Conservation (phyloP, 2,329 filamentous ascomycete species). For the Salinomyces thailandicus region DNA sequence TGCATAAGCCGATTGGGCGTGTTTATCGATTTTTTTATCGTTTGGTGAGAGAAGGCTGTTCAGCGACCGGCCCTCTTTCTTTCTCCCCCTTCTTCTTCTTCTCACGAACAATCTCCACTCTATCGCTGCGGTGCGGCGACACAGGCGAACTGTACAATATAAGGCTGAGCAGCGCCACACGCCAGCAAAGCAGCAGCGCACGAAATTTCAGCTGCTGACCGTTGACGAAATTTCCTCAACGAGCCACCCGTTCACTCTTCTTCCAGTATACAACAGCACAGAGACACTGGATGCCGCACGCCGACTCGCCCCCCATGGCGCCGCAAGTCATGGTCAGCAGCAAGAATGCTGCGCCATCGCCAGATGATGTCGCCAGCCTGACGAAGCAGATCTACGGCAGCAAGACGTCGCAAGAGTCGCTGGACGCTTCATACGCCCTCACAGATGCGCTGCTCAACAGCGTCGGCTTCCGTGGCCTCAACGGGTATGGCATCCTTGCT, state of each 20-base stretch:
- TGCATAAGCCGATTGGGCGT: too few species aligned
- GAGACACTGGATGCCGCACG: slow-evolving; percentile 34
- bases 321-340: slow-evolving; percentile 38
- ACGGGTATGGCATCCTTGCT: slow-evolving; percentile 51
- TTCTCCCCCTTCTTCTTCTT: not conserved
- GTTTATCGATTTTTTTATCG: too few species aligned
- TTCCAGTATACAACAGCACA: too few species aligned
- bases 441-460: slow-evolving; percentile 55
- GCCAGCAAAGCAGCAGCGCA: not conserved
- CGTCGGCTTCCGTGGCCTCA: slow-evolving; percentile 52
- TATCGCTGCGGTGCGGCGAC: not conserved
- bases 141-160: too few species aligned
- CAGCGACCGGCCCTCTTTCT: not conserved
- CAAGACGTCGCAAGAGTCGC: slow-evolving; percentile 44
- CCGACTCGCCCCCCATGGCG: slow-evolving; percentile 40
- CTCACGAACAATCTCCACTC: not conserved
- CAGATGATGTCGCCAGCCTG: slow-evolving; percentile 37
- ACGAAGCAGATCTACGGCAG: slow-evolving; percentile 37
- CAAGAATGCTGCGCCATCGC: slow-evolving; percentile 33
- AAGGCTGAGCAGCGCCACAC: too few species aligned
- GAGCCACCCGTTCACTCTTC: too few species aligned
- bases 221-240: too few species aligned
- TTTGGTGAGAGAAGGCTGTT: not conserved
- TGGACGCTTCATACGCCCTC: slow-evolving; percentile 55
- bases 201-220: not conserved